Base-by-base conservation (phyloP, 2,329 filamentous ascomycete species). In the Ascochyta koolunga region DNA sequence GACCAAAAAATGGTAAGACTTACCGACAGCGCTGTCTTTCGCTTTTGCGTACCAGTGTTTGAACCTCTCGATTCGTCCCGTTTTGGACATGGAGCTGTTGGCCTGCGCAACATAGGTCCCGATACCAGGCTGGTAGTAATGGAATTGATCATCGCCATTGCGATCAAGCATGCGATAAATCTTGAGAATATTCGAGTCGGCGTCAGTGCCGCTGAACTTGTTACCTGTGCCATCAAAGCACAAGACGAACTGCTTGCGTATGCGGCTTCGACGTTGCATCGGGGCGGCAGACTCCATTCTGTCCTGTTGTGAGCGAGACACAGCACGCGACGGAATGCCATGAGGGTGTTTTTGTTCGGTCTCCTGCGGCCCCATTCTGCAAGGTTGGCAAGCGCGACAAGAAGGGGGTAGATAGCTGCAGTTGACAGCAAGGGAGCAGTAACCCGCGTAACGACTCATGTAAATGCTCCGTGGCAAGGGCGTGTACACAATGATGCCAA, bases 91-190 rank as follows among this genome's bases (percentile, higher is more conserved):
- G 8, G 81, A 83, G 10, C 78, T 60, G 38, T 54, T 58, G 1
- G 68, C 56, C 33, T 62, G 81, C 0, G 85, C 85, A 1, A 86
- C 82, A 63, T 91, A 91, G 0, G 89, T 91, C 13, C 89, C 89
- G 59, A 91, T 91, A 8, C 88, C 88, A 4, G 67, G 68, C 36
- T 70, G 68, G 39, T 70, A 74, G 44, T 74, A 76, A 62, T 76
- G 71, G 50, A 74, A 77, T 48, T 90, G 86, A 50, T 86, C 81
- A 19, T 78, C 77, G 0, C 84, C 83, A 6, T 82, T 83, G 5
- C 87, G 81, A 61, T 90, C 86, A 1, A 90, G 76, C 80, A 89
- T 88, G 32, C 86, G 81, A 60, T 87, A 89, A 10, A 90, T 88
- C 66, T 89, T 89, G 55, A 90, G 75, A 62, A 90, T 76, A 46